These are phyloP conservation scores for Daucus carota DNA, from an alignment of 129 eudicot species.

Conservation along the genomic window DH1_v3.0 NC_030386.2:23953501-23954000, in stretches of 20 bases:
- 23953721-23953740: slow-evolving; percentile 5
- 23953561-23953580: slow-evolving; percentile 92
- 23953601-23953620: slow-evolving; percentile 91
- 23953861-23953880: slow-evolving; percentile 91
- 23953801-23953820: neutral
- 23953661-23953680: neutral
- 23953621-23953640: slow-evolving; percentile 87
- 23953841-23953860: slow-evolving; percentile 13
- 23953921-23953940: slow-evolving; percentile 82
- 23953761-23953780: neutral
- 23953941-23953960: slow-evolving; percentile 83
- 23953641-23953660: slow-evolving; percentile 82
- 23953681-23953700: neutral
- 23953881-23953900: slow-evolving; percentile 62
- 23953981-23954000: neutral
- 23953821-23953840: neutral
- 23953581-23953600: slow-evolving; percentile 87
- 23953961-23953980: slow-evolving; percentile 1
- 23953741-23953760: neutral
- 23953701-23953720: slow-evolving; percentile 6
- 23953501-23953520: neutral
- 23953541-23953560: slow-evolving; percentile 77
- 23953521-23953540: slow-evolving; percentile 6
- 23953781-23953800: neutral
- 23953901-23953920: slow-evolving; percentile 92